Percentiles rank a stretch among this genome's conserved stretches.
Evolutionary conservation across 495 filamentous ascomycete species (phyloP).

Genomic region (Neurospora sp.): DNA sequence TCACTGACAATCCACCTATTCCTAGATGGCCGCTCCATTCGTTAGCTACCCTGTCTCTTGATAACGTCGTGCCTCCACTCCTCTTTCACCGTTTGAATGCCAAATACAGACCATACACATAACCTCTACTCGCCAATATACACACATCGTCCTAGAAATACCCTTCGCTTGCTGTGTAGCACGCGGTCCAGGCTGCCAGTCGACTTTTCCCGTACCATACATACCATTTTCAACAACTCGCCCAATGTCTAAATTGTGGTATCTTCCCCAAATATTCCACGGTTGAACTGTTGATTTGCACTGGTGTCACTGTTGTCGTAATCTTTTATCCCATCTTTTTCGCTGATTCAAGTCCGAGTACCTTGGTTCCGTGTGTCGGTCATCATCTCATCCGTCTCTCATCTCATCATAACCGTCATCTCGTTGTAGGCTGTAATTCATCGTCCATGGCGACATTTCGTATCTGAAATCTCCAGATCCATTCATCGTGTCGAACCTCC

Average conservation of each 20-base stretch:
- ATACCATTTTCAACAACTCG: neutral
- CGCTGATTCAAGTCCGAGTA: neutral
- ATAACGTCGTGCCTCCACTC: neutral
- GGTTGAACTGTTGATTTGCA: neutral
- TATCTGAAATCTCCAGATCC: neutral
- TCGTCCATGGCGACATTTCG: neutral
- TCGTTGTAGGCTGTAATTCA: neutral
- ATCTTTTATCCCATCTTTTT: neutral
- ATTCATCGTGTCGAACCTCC: neutral
- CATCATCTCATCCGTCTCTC: neutral
- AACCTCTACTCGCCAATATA: neutral
- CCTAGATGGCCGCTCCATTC: neutral
- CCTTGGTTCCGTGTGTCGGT: neutral
- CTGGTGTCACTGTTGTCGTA: neutral
- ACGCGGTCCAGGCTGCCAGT: neutral
- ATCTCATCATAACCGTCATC: neutral
- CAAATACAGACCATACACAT: neutral
- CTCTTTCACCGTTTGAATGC: neutral
- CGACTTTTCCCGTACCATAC: neutral
- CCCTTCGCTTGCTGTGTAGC: neutral
- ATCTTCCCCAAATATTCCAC: neutral
- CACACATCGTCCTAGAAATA: neutral
- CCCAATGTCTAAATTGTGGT: neutral
- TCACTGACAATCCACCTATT: neutral
- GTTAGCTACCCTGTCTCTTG: neutral